Base-by-base conservation (phyloP, 2,329 filamentous ascomycete genomes). In the Curvularia hawaiiensis region DNA sequence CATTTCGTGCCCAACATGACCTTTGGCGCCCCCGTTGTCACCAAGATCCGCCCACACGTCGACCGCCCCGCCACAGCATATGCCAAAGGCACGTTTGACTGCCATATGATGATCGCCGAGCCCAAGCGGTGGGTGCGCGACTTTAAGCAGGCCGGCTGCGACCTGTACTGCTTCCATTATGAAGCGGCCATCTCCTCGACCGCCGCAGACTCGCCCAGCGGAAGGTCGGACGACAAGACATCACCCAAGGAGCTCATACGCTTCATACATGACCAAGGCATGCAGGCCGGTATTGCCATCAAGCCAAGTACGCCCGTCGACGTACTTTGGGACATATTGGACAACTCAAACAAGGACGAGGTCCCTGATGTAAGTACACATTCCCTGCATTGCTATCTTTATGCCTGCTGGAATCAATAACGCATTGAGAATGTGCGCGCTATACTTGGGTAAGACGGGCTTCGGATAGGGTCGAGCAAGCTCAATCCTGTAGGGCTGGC, bases 101-200 rank as follows among this genome's bases (percentile, higher is more conserved):
- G 95, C 84, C 95, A 99, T 80, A 98, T 99, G 95, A 99, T 99
- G 95, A 96, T 99, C 75, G 88, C 92, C 71, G 94, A 99, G 93
- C 95, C 95, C 66, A 96, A 98, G 83, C 93, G 92, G 84, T 99
- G 95, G 95, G 93, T 97, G 70, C 91, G 90, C 74, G 91, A 96
- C 61, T 98, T 99, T 82, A 88, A 95, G 77, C 88, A 90, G 52
- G 95, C 92, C 59, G 95, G 95, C 52, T 97, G 93, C 79, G 92
- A 99, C 78, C 84, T 99, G n/a, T 99, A 99, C 83, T 98, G 95
- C 83, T 99, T 99, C 83, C 95, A 99, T 83, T 98, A 98, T 79
- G 95, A 99, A 80, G 95, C 95, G 26, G 95, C 95, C 63, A 85
- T 95, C 48, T 79, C 81, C 66, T 96, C 91, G 50, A 91, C 90